These are phyloP conservation scores for Cladophialophora exuberans DNA, from an alignment of 2,329 filamentous ascomycete species.

Conservation along the genomic window DNA sequence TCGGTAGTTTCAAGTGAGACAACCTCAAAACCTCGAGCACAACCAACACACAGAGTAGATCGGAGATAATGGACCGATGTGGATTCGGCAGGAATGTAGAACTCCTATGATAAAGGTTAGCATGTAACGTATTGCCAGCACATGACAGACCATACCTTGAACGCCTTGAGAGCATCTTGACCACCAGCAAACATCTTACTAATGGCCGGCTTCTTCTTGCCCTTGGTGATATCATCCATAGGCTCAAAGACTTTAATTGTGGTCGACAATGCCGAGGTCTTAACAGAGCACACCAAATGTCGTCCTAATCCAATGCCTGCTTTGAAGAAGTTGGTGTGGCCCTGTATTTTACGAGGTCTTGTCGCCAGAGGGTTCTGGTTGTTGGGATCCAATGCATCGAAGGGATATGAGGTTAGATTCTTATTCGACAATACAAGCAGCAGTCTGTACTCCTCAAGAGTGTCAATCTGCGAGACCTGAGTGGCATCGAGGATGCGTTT, in stretches of 20 bases:
- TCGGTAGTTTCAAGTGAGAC: conserved; percentile 97
- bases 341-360: conserved; percentile 92
- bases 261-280: conserved; percentile 87
- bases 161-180: conserved; percentile 92
- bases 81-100: conserved; percentile 98
- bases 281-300: conserved; percentile 94
- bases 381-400: conserved; percentile 86
- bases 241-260: conserved; percentile 99
- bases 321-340: conserved; percentile 98
- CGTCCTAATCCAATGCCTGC: conserved; percentile 91
- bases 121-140: neutral
- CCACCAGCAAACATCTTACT: conserved; percentile 93
- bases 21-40: conserved; percentile 93
- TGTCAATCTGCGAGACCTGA: conserved; percentile 91
- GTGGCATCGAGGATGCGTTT: conserved; percentile 82
- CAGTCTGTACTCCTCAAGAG: conserved; percentile 91
- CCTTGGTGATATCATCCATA: conserved; percentile 89
- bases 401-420: conserved; percentile 84
- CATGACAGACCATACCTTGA: conserved; percentile 62
- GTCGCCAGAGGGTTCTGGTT: conserved; percentile 72
- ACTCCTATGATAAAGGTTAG: conserved; percentile 63
- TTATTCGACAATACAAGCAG: conserved; percentile 92
- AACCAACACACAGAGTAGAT: conserved; percentile 94
- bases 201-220: conserved; percentile 93
- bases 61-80: conserved; percentile 97